Base-by-base conservation (phyloP, 2,329 filamentous ascomycete species). In the Alternaria panax region DNA sequence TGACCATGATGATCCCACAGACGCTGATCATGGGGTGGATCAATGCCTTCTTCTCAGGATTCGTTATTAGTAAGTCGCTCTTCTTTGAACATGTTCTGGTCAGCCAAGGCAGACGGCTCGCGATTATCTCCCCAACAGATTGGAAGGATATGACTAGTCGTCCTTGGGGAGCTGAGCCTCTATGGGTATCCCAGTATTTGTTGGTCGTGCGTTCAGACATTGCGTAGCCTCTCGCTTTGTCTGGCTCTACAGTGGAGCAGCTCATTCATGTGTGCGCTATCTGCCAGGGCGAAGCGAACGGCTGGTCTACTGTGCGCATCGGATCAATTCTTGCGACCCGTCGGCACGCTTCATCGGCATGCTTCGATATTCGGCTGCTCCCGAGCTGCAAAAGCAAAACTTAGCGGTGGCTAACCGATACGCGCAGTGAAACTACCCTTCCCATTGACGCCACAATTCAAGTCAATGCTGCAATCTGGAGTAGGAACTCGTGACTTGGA, bases 1-100 rank as follows among this genome's bases (percentile, higher is more conserved):
- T 99, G 91, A 94, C 95, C 66, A 99, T 98, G 95, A 98, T 99
- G 83, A 92, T 99, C 59, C 95, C 95, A 48, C 97, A 99, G 80
- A 98, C 93, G 6, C 81, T 99, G 76, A 99, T 99, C 69, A 99
- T 99, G 95, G 95, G 94, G 67, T 99, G 95, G 95, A 98, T 99
- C 78, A 99, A 99, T 81, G 93, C 95, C 0, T 99, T 98, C 77
- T 99, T 99, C 74, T 96, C 92, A 52, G 95, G 95, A 30, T 99
- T 97, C 75, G 95, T 99, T 47, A 97, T 99, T 64, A 92, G 92
- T 96, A 84, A 73, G 88, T 84, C 25, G 43, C 25, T 22, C 25
- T 30, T 22, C 30, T 30, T 57, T 40, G 25, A 6, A 27, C 25
- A 42, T 45, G 30, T 30, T 22, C 14, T 34, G 30, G 45, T 8